Conservation (phyloP, 108 stramenopile genomes). For the Asterionellopsis glacialis region DNA sequence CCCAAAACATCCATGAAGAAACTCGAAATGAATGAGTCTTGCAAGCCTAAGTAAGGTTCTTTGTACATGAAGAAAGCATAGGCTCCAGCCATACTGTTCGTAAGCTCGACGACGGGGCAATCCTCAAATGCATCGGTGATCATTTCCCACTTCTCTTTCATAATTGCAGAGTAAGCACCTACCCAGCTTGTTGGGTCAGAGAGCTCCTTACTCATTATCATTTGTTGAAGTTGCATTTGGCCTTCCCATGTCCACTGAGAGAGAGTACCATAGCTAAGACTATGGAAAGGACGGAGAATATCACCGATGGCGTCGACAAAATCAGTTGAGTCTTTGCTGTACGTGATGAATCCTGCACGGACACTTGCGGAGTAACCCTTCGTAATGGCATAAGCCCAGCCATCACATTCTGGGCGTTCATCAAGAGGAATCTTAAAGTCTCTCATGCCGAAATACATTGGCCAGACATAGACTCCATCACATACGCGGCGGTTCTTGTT, state of each 20-base stretch:
- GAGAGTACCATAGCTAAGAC: slow-evolving; percentile 13
- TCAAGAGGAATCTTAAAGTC: slow-evolving; percentile 16
- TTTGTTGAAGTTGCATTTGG: slow-evolving; percentile 16
- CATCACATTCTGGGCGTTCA: slow-evolving; percentile 13
- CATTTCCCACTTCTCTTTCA: slow-evolving; percentile 27
- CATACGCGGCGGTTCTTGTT: slow-evolving; percentile 21
- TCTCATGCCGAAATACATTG: slow-evolving; percentile 16
- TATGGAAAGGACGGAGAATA: not conserved
- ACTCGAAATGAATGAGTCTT: slow-evolving; percentile 3
- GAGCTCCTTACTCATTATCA: slow-evolving; percentile 20
- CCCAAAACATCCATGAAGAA: slow-evolving; percentile 27
- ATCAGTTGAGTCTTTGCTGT: slow-evolving; percentile 11
- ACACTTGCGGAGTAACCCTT: slow-evolving; percentile 19
- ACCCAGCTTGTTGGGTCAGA: slow-evolving; percentile 27
- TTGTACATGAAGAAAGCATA: slow-evolving; percentile 20
- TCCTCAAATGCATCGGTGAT: slow-evolving; percentile 15
- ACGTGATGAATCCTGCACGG: slow-evolving; percentile 24
- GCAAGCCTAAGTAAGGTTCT: slow-evolving; percentile 19
- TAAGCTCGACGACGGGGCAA: slow-evolving; percentile 16
- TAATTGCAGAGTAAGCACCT: slow-evolving; percentile 24
- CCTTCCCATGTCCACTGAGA: slow-evolving; percentile 20
- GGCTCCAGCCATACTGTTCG: slow-evolving; percentile 19
- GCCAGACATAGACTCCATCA: slow-evolving; percentile 31
- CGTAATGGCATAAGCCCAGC: slow-evolving; percentile 20
- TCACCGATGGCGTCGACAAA: not conserved